These are phyloP conservation scores for Penicillium subrubescens DNA, from an alignment of 495 filamentous ascomycete genomes.

Conservation along the genomic window DNA sequence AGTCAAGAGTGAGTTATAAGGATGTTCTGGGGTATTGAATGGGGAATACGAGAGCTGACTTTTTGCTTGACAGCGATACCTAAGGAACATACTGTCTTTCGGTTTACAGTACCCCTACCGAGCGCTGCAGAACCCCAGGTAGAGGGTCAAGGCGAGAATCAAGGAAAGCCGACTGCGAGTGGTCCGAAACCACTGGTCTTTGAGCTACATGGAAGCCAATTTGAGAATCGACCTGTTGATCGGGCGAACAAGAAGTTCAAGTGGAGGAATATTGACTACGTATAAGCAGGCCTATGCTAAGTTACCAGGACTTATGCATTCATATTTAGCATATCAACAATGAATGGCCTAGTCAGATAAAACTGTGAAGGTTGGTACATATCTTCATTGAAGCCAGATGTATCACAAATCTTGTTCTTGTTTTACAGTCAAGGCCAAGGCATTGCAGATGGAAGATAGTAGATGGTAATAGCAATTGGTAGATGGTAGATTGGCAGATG, in stretches of 20 bases:
- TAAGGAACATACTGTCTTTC: conserved; percentile 87
- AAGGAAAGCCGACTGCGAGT: conserved; percentile 3
- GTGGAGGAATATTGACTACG: conserved; percentile 64
- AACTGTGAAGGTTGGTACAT: not conserved
- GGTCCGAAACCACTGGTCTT: conserved; percentile 61
- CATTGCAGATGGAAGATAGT: not conserved
- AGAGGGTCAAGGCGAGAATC: conserved; percentile 12
- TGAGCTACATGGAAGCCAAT: conserved; percentile 86
- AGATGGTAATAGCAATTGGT: not conserved
- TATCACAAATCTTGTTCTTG: not conserved
- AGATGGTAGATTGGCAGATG: not conserved
- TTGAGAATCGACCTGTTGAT: conserved; percentile 79
- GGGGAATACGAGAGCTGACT: conserved; percentile 7
- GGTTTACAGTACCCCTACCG: conserved; percentile 66
- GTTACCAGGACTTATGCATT: not conserved
- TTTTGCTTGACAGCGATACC: conserved; percentile 58
- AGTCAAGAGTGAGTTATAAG: conserved; percentile 57
- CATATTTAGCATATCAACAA: not conserved
- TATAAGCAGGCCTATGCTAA: conserved; percentile 46
- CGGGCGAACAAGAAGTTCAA: conserved; percentile 92
- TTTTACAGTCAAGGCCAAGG: not conserved
- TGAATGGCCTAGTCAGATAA: not conserved
- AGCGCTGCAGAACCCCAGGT: conserved; percentile 13
- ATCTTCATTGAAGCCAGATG: not conserved
- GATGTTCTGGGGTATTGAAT: not conserved